These are phyloP conservation scores for Yarrowia keelungensis DNA, from an alignment of 805 yeast genomes.

Conservation along the genomic window DNA sequence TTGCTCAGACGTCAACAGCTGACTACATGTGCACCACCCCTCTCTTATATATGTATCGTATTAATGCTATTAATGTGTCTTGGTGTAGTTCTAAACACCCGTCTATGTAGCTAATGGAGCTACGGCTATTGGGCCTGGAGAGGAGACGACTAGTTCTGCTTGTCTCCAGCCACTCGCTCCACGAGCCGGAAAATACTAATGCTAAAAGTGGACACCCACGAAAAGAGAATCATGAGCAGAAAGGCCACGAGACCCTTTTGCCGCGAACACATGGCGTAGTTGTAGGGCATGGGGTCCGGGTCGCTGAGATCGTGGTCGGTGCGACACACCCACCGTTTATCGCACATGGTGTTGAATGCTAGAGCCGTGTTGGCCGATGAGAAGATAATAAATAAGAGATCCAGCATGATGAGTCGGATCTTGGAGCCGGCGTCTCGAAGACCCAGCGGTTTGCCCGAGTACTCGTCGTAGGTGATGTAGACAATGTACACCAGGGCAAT, in stretches of 20 bases:
- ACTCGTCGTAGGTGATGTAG: conserved; percentile 90
- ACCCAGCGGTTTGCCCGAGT: conserved; percentile 89
- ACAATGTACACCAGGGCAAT: conserved; percentile 77
- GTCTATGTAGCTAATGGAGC: neutral
- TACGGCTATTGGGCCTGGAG: too few species aligned
- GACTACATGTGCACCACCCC: too few species aligned
- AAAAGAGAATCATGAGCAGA: conserved; percentile 71
- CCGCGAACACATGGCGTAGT: conserved; percentile 68
- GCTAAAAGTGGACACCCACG: conserved; percentile 87
- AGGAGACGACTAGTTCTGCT: conserved; percentile 2
- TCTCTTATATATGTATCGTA: too few species aligned
- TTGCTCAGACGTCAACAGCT: too few species aligned
- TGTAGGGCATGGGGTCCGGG: conserved; percentile 50
- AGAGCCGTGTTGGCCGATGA: conserved; percentile 86
- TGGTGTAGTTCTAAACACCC: neutral
- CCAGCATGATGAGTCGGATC: conserved; percentile 79
- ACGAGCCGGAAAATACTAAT: conserved; percentile 85
- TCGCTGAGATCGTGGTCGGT: conserved; percentile 40
- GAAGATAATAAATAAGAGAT: conserved; percentile 84
- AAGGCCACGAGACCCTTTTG: conserved; percentile 83
- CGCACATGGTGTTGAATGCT: conserved; percentile 82
- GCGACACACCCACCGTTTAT: conserved; percentile 79
- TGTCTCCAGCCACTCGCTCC: conserved; percentile 51
- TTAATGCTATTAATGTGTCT: too few species aligned
- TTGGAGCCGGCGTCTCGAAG: conserved; percentile 84